Percentiles rank a stretch among this genome's conserved stretches.
These are phyloP conservation scores for Rhodotorula sp. DNA, from an alignment of 1,284 basidiomycete genomes.

Conservation along the genomic window DNA sequence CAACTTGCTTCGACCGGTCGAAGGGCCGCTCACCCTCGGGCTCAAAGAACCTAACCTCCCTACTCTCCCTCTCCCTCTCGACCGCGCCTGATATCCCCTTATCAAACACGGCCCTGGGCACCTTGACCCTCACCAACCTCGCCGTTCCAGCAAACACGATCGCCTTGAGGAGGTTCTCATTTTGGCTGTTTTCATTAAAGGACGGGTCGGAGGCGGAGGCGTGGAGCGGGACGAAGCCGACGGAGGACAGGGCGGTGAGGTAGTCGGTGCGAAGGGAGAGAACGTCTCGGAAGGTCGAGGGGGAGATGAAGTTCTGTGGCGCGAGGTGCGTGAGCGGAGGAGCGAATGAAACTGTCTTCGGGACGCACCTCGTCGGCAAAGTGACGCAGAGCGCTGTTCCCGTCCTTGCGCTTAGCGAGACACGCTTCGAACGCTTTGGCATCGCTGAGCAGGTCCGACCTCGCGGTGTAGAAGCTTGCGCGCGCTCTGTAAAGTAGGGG, in stretches of 20 bases:
- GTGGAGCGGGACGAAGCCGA: slow-evolving; percentile 60
- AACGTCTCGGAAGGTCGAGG: slow-evolving; percentile 74
- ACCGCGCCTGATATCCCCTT: slow-evolving; percentile 74
- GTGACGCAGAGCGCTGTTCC: slow-evolving; percentile 56
- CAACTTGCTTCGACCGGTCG: not conserved
- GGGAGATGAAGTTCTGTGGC: slow-evolving; percentile 75
- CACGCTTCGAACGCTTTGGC: slow-evolving; percentile 72
- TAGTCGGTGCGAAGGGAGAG: slow-evolving; percentile 76
- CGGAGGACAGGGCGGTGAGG: slow-evolving; percentile 65
- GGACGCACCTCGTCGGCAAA: slow-evolving; percentile 71
- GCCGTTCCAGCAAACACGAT: slow-evolving; percentile 68
- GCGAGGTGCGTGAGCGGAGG: not conserved
- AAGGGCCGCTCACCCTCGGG: slow-evolving; percentile 45
- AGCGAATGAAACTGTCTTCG: not conserved
- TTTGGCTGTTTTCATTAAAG: slow-evolving; percentile 50
- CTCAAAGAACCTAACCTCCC: slow-evolving; percentile 77
- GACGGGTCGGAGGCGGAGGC: slow-evolving; percentile 11
- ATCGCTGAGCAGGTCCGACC: slow-evolving; percentile 84
- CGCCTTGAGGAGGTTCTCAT: slow-evolving; percentile 73
- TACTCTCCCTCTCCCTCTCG: slow-evolving; percentile 75
- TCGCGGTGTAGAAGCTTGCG: slow-evolving; percentile 64
- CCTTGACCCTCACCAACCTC: slow-evolving; percentile 57
- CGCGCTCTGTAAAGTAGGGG: slow-evolving; percentile 59
- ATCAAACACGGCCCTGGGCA: slow-evolving; percentile 79
- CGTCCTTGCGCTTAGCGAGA: slow-evolving; percentile 58